Base-by-base conservation (phyloP, 306 rosid genomes). In the Lithocarpus polystachyus region DNA sequence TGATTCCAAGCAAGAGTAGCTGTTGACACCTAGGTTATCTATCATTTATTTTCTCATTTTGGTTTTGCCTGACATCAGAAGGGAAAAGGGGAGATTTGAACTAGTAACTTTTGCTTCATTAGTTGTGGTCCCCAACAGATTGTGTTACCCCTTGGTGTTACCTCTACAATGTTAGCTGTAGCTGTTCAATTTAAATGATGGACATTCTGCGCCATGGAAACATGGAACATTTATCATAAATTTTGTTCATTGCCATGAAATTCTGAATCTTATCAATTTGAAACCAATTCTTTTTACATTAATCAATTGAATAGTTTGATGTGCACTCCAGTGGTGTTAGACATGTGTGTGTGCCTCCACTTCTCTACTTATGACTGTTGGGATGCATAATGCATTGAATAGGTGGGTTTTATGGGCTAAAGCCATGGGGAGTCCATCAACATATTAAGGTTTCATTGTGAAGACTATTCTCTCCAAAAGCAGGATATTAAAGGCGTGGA, bases 281-380 rank as follows among this genome's bases (percentile, higher is more conserved):
- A 56, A 65, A 73, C 8, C 17, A 45, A 20, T 54, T 77, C 33
- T 26, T 67, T 73, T 48, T 56, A 56, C 51, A 68, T 23, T 15
- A 57, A n/a, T 64, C 72, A 45, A 28, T 59, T 57, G n/a, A 68
- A 26, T 52, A 18, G 23, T 23, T 73, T 73, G 28, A 54, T 31
- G 40, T n/a, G 68, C 20, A n/a, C 29, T 73, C 56, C 17, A 48
- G 57, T 12, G 64, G 69, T 53, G 18, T 26, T 79, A 79, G 77
- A 45, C 53, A 48, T 1, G 53, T 2, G 53, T 2, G 15, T 9
- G 53, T 13, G 53, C 53, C 53, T 13, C 53, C 53, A 20, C 23
- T 22, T 60, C 4, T 60, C 35, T 11, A 19, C 18, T 60, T 23
- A 48, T 48, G 33, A 24, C 4, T 60, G 67, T 9, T 56, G 62